Evolutionary conservation across 805 yeast genomes (phyloP).

Genomic region (Zygosaccharomyces bailii): DNA sequence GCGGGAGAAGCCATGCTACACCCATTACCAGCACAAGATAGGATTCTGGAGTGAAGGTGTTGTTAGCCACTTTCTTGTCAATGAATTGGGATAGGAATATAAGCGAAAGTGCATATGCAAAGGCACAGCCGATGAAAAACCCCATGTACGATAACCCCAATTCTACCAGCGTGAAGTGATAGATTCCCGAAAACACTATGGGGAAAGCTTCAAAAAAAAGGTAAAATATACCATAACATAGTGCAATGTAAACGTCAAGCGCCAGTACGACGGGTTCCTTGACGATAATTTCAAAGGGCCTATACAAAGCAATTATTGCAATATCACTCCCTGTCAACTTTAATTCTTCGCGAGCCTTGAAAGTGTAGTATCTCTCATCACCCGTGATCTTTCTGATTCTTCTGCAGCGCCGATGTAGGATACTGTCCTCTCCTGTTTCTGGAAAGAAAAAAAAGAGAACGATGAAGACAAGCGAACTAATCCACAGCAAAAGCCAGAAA

Average conservation of each 20-base stretch:
- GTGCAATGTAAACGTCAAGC: conserved; percentile 49
- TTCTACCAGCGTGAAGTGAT: conserved; percentile 47
- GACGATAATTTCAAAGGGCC: conserved; percentile 48
- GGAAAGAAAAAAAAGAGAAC: conserved; percentile 43
- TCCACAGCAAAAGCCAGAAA: conserved; percentile 48
- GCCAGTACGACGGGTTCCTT: conserved; percentile 55
- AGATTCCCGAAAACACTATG: conserved; percentile 44
- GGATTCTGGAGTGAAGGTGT: conserved; percentile 40
- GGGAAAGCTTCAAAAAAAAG: conserved; percentile 64
- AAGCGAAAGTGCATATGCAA: conserved; percentile 39
- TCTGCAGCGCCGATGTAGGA: conserved; percentile 46
- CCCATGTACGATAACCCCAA: conserved; percentile 47
- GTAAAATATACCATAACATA: conserved; percentile 51
- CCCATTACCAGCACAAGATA: conserved; percentile 41
- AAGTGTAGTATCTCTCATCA: conserved; percentile 41
- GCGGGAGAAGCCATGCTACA: conserved; percentile 43
- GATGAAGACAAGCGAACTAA: conserved; percentile 39
- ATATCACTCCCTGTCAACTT: conserved; percentile 26
- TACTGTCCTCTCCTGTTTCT: conserved; percentile 46
- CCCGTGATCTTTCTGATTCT: conserved; percentile 49
- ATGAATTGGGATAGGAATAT: conserved; percentile 29
- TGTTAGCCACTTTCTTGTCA: conserved; percentile 28
- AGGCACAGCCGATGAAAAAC: conserved; percentile 43
- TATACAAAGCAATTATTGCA: conserved; percentile 39
- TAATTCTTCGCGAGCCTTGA: conserved; percentile 36